phyloP scores from a whole-genome alignment of 1,284 basidiomycete species.

The Cryptococcus jaspeensis region DNA sequence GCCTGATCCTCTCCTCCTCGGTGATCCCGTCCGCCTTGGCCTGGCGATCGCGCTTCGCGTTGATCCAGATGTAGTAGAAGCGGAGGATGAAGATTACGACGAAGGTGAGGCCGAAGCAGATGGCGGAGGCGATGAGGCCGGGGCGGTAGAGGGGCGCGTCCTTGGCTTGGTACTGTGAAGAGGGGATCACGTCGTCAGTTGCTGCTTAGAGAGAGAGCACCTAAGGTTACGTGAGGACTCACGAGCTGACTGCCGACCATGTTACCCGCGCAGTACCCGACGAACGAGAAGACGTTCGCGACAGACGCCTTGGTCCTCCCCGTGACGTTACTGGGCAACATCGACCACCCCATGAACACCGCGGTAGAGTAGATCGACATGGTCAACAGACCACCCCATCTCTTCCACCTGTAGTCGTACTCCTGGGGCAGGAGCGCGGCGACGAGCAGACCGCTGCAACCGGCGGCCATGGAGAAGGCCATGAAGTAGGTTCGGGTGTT shows the following conservation, averaged over 20 bases:
- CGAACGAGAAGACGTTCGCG: constrained; percentile 1
- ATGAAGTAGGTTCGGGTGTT: constrained; percentile 10
- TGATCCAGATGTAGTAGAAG: constrained; percentile 12
- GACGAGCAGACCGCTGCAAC: constrained; percentile 4
- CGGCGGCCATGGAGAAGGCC: constrained; percentile 7
- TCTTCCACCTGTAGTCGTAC: constrained; percentile 7
- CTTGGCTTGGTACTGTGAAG: constrained; percentile 5
- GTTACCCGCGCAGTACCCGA: constrained; percentile 8
- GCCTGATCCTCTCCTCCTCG: constrained; percentile 8
- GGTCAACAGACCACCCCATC: constrained; percentile 6
- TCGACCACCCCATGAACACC: constrained; percentile 4
- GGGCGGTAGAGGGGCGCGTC: constrained; percentile 9
- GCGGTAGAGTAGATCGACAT: constrained; percentile 7
- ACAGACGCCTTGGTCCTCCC: constrained; percentile 9
- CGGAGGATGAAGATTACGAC: constrained; percentile 10
- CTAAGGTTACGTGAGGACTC: not conserved
- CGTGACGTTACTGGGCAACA: constrained; percentile 6
- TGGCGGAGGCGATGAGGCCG: constrained; percentile 2
- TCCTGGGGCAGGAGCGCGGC: constrained; percentile 7
- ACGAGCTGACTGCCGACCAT: constrained; percentile 8
- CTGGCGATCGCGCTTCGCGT: constrained; percentile 6
- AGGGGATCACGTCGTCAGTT: not conserved
- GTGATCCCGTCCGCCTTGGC: constrained; percentile 3
- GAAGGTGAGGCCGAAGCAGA: constrained; percentile 11
- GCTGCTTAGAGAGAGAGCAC: not conserved